Base-by-base conservation (phyloP, 805 yeast genomes). In the Pichia membranifaciens region DNA sequence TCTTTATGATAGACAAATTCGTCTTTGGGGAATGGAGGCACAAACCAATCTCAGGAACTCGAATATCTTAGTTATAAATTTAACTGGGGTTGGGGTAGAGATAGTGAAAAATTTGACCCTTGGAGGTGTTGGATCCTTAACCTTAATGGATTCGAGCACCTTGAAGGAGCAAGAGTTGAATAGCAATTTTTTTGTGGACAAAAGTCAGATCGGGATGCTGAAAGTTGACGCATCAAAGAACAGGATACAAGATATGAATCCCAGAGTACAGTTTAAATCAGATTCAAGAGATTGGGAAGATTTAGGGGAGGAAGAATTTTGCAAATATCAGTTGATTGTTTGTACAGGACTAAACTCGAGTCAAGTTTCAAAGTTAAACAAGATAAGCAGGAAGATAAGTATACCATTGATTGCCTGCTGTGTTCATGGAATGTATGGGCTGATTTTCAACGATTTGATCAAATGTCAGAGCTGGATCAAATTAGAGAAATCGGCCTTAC, bases 11-110 rank as follows among this genome's bases (percentile, higher is more conserved):
- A 78, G 99, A 50, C 99, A 91, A 66, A 90, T 91, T 53, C 70
- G 99, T 52, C 73, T 91, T 18, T 91, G 99, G 99, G 99, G 99
- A 2, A 72, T 93, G 60, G 95, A 86, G 29, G 95, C 97, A 3
- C 99, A 91, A 63, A 73, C 79, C 36, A 64, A 80, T 38, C 78
- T 91, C 70, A 74, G 93, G 33, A 76, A 81, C 17, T 82, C 96
- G 7, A 76, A 75, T 39, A 73, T 91, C 4, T 67, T 90, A 39
- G 57, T 93, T 38, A 71, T 91, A 41, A 84, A 85, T 51, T 57
- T 88, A 15, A 84, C 90, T 10, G 87, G 87, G 1, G 73, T 87
- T 8, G 95, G 95, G 5, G 79, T 82, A 15, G 99, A 91, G 62
- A 73, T 86, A 10, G 78, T 82, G 33, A 91, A 93, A 65, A 90